Conservation (phyloP, 1,139 yeast genomes). For the Geotrichum phurueaensis region DNA sequence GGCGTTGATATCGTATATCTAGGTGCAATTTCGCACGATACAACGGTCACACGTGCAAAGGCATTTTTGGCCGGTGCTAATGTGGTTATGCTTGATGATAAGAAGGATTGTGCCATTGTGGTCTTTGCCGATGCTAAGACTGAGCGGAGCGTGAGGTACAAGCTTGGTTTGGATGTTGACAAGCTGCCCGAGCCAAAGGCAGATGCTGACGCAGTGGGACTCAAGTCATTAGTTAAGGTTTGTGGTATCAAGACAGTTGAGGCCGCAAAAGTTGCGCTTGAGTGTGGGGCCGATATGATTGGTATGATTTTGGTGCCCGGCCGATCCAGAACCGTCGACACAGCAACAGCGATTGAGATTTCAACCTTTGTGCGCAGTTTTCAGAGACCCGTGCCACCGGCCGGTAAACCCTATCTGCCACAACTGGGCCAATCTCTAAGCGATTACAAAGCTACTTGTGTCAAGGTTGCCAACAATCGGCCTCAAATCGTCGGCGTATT, state of each 20-base stretch:
- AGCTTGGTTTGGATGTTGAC: background rate
- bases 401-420: background rate
- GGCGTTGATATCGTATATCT: conserved; percentile 4
- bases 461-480: conserved; percentile 28
- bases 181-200: background rate
- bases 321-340: conserved; percentile 62
- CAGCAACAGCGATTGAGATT: conserved; percentile 50
- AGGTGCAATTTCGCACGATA: background rate
- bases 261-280: conserved; percentile 65
- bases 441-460: background rate
- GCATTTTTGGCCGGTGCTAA: conserved; percentile 9
- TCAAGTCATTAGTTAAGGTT: conserved; percentile 53
- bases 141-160: background rate
- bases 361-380: conserved; percentile 34
- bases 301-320: conserved; percentile 88
- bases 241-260: conserved; percentile 71
- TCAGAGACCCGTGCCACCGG: background rate
- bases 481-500: conserved; percentile 88
- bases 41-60: background rate
- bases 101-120: background rate
- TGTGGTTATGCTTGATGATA: conserved; percentile 2
- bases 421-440: conserved; percentile 5
- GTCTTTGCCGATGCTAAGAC: background rate
- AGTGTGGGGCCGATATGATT: conserved; percentile 63
- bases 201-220: background rate